Base-by-base conservation (phyloP, 345 rosid genomes). In the Gossypioides kirkii region DNA sequence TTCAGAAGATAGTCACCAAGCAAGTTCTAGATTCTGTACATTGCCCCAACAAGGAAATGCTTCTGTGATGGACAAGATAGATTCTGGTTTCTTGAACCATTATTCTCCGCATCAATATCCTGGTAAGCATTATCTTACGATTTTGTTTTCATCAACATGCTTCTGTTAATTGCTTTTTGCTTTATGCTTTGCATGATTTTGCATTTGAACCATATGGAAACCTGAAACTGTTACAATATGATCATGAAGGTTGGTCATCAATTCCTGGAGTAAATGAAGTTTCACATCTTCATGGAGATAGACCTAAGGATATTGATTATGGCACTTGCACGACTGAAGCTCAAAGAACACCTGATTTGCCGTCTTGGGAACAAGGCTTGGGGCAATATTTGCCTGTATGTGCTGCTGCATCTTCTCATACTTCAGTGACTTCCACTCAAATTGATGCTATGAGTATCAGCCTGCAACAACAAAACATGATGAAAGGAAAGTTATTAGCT, bases 1-100 rank as follows among this genome's bases (percentile, higher is more conserved):
- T 73, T 78, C 86, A 88, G 97, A 81, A 72, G 97, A 89, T 77
- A 85, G 88, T 80, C 89, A 83, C 74, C 96, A 84, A 74, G 75
- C 79, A 77, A 85, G 82, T 77, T 82, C 88, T 45, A 69, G 80
- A 71, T 78, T 73, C 78, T 64, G 71, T 71, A 78, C 81, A 74
- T 72, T 80, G 22, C 68, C 78, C 50, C 88, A 84, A 64, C 62
- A 83, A 75, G 87, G 86, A 65, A 77, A 32, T 74, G 70, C 74
- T 81, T 45, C 77, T 61, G 70, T 75, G 12, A 64, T 55, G 65
- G 78, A 78, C 38, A 76, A 81, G 72, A 61, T 65, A 66, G 78
- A 82, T 74, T 50, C 71, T 74, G 77, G 76, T 32, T 64, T 73
- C 43, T 78, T 65, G 47, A 74, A 60, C 58, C 80, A 79, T 73